These are phyloP conservation scores for Monosporascus sp. DNA, from an alignment of 2,329 filamentous ascomycete species.

Conservation along the genomic window DNA sequence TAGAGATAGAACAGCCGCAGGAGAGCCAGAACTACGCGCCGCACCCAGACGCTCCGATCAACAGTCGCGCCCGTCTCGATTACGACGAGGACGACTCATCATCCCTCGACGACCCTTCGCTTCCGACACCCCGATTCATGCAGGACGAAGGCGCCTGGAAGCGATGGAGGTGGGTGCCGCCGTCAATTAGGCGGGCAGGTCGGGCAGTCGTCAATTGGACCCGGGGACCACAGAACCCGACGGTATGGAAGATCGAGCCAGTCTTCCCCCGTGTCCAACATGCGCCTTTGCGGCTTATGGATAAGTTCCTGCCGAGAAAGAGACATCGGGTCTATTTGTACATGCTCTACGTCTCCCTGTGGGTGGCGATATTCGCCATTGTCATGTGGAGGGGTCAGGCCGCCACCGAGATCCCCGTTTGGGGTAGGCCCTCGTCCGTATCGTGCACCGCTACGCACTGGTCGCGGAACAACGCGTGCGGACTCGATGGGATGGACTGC, in stretches of 20 bases:
- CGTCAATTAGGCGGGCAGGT: conserved; percentile 43
- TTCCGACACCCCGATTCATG: conserved; percentile 54
- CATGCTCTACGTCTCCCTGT: conserved; percentile 56
- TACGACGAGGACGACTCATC: conserved; percentile 40
- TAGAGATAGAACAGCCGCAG: conserved; percentile 11
- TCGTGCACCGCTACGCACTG: conserved; percentile 67
- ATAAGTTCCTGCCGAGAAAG: conserved; percentile 55
- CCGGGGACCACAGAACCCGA: conserved; percentile 50
- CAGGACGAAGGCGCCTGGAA: conserved; percentile 49
- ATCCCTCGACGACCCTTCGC: conserved; percentile 25
- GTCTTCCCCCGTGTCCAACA: conserved; percentile 63
- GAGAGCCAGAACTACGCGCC: conserved; percentile 2
- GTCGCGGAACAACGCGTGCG: conserved; percentile 65
- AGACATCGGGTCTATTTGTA: conserved; percentile 56
- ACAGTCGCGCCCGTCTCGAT: conserved; percentile 32
- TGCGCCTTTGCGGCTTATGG: conserved; percentile 58
- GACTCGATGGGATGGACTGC: conserved; percentile 68
- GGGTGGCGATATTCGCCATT: conserved; percentile 65
- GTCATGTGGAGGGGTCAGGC: conserved; percentile 60
- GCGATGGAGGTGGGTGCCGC: conserved; percentile 55
- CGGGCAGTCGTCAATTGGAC: conserved; percentile 44
- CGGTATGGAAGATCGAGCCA: conserved; percentile 48
- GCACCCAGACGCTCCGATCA: conserved; percentile 23
- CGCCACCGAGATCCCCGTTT: conserved; percentile 58
- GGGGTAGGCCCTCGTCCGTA: conserved; percentile 60